phyloP scores from a whole-genome alignment of 257 asterid genomes.

The Knoxia roxburghii region DNA sequence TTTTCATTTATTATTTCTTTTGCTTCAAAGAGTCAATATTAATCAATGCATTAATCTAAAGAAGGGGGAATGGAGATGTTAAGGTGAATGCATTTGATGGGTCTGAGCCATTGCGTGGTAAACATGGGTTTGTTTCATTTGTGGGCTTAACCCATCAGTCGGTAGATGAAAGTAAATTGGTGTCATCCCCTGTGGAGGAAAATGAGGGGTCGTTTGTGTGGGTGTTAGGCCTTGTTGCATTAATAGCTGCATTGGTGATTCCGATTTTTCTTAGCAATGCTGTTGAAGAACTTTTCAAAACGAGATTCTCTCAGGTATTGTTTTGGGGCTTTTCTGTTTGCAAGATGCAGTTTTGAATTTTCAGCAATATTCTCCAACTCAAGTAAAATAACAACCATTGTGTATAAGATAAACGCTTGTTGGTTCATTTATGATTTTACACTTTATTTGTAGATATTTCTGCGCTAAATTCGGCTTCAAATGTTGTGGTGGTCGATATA shows the following conservation, averaged over 20 bases:
- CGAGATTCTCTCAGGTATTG: slow-evolving; percentile 58
- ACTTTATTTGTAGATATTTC: not conserved
- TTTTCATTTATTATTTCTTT: too few species aligned
- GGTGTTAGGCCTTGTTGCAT: slow-evolving; percentile 79
- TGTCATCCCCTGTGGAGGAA: slow-evolving; percentile 62
- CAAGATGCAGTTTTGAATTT: not conserved
- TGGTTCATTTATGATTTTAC: not conserved
- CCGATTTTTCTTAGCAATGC: slow-evolving; percentile 53
- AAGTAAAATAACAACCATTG: not conserved
- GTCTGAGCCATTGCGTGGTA: slow-evolving; percentile 67
- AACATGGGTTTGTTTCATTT: slow-evolving; percentile 76
- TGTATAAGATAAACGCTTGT: not conserved
- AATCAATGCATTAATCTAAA: too few species aligned
- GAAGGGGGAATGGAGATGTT: slow-evolving; percentile 31
- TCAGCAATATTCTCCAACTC: not conserved
- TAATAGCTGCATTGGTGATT: slow-evolving; percentile 56
- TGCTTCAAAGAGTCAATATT: too few species aligned
- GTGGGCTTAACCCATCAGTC: slow-evolving; percentile 68
- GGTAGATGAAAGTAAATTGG: slow-evolving; percentile 59
- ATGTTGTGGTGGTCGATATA: not conserved
- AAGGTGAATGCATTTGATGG: slow-evolving; percentile 31
- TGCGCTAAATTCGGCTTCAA: not conserved
- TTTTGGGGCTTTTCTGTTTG: not conserved
- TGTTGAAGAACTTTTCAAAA: slow-evolving; percentile 56
- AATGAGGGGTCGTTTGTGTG: slow-evolving; percentile 60